Conservation (phyloP, 2,329 filamentous ascomycete genomes). For the Pestalotiopsis sp. region DNA sequence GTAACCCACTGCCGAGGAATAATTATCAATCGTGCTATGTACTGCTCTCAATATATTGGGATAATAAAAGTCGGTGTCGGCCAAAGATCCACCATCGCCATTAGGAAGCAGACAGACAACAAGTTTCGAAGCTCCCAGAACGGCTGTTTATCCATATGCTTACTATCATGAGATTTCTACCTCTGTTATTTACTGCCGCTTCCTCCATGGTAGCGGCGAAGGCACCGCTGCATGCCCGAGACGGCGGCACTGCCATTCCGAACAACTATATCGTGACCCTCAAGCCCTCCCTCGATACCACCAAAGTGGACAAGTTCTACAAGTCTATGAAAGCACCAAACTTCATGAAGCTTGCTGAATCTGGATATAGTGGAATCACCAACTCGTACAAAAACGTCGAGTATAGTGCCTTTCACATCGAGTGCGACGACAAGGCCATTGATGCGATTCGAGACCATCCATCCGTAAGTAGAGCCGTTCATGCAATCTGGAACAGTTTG, state of each 20-base stretch:
- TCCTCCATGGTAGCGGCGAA: conserved; percentile 18
- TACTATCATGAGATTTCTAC: conserved; percentile 17
- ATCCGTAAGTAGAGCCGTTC: conserved; percentile 20
- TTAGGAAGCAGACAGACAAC: too few relatives aligned
- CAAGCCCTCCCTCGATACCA: conserved; percentile 17
- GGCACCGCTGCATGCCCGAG: conserved; percentile 23
- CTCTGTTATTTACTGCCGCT: conserved; percentile 16
- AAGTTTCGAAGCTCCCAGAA: too few relatives aligned
- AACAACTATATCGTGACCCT: conserved; percentile 30
- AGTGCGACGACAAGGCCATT: conserved; percentile 25
- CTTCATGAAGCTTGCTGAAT: conserved; percentile 11
- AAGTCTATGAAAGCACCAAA: conserved; percentile 16
- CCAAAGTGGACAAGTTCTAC: conserved; percentile 20
- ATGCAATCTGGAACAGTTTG: too few relatives aligned
- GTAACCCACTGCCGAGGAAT: too few relatives aligned
- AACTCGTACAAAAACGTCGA: conserved; percentile 23
- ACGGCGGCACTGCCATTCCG: conserved; percentile 18
- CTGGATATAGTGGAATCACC: conserved; percentile 20
- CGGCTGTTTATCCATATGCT: too few relatives aligned
- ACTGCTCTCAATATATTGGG: too few relatives aligned
- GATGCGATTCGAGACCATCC: conserved; percentile 23
- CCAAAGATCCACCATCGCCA: too few relatives aligned
- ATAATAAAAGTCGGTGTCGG: too few relatives aligned
- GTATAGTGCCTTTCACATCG: conserved; percentile 27
- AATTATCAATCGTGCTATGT: too few relatives aligned